Conservation (phyloP, 2,329 filamentous ascomycete genomes). For the Escovopsis sp. region DNA sequence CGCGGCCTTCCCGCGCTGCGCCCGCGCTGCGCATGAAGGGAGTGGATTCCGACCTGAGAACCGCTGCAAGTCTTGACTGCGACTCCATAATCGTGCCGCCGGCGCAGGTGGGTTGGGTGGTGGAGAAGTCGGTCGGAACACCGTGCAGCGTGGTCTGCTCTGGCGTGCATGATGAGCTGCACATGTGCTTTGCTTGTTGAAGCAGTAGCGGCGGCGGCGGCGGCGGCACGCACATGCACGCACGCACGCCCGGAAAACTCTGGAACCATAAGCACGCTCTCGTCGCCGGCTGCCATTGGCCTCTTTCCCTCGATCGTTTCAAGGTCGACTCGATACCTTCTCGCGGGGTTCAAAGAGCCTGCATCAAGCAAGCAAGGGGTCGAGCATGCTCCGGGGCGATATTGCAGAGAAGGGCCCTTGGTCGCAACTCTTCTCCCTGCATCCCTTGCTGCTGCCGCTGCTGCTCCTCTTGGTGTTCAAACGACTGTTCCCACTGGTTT, state of each 20-base stretch:
- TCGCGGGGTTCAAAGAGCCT: no score
- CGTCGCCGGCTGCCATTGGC: neutral
- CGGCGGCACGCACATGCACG: neutral
- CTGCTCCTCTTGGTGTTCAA: no score
- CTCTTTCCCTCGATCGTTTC: neutral
- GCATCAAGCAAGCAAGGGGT: no score
- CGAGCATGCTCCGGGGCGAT: no score
- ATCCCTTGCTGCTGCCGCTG: no score
- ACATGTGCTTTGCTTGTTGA: neutral
- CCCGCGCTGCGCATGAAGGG: no score
- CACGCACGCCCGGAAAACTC: neutral
- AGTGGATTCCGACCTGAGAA: neutral
- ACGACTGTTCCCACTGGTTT: no score
- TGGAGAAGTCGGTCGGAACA: neutral
- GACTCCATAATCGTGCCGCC: neutral
- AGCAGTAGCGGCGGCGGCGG: neutral
- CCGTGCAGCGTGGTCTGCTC: neutral
- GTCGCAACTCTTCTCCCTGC: no score
- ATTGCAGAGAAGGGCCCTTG: no score
- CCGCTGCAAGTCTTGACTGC: neutral
- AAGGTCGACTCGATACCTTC: no score
- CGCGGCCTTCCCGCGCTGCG: neutral
- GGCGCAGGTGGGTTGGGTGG: conserved; percentile 1
- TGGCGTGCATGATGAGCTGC: neutral
- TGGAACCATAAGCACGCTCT: neutral